Conservation (phyloP, 2,329 filamentous ascomycete genomes). For the Epichloe scottii region DNA sequence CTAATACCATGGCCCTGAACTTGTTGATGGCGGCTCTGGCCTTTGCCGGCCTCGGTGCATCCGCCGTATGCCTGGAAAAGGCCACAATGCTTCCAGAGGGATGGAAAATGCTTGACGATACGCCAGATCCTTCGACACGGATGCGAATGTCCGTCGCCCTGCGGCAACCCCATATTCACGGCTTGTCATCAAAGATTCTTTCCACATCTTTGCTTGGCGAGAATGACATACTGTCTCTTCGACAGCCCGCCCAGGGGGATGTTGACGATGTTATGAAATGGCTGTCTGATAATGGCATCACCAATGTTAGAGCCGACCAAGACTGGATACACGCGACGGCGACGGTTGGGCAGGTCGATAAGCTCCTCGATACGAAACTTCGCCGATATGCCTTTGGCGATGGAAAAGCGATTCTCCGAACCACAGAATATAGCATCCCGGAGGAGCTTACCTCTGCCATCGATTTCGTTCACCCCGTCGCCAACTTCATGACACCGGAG, state of each 20-base stretch:
- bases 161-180: slow-evolving; percentile 18
- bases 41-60: slow-evolving; percentile 13
- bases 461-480: slow-evolving; percentile 34
- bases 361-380: slow-evolving; percentile 29
- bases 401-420: slow-evolving; percentile 27
- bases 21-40: slow-evolving; percentile 9
- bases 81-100: slow-evolving; percentile 16
- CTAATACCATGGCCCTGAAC: slow-evolving; percentile 7
- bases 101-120: slow-evolving; percentile 16
- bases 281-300: slow-evolving; percentile 27
- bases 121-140: slow-evolving; percentile 12
- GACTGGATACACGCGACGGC: slow-evolving; percentile 31
- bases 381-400: slow-evolving; percentile 28
- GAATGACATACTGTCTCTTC: slow-evolving; percentile 24
- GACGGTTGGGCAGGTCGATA: slow-evolving; percentile 25
- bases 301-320: slow-evolving; percentile 18
- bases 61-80: slow-evolving; percentile 16
- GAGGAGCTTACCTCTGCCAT: slow-evolving; percentile 24
- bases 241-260: slow-evolving; percentile 21
- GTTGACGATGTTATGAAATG: slow-evolving; percentile 27
- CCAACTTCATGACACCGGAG: slow-evolving; percentile 35
- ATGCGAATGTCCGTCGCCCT: slow-evolving; percentile 21
- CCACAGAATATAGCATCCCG: slow-evolving; percentile 32
- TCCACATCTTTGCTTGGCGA: slow-evolving; percentile 20
- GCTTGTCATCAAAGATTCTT: slow-evolving; percentile 14